A percentile compares a stretch with the other conserved stretches of the same genome.
Evolutionary conservation across 805 yeast genomes (phyloP).

Genomic region (Candida pini): DNA sequence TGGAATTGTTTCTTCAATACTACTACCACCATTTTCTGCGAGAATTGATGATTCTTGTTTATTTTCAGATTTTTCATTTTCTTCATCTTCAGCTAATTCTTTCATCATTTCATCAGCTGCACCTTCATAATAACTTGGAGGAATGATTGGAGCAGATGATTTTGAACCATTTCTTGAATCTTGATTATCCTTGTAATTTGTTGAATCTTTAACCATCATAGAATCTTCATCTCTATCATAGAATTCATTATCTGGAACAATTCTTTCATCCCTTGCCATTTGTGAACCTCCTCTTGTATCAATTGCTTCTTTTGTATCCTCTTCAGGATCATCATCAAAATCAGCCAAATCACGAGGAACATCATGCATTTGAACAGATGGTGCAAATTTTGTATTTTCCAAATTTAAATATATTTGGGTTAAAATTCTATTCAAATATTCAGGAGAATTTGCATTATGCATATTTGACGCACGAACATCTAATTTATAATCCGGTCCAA

Average conservation of each 20-base stretch:
- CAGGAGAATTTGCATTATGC: constrained; percentile 94
- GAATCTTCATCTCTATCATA: constrained; percentile 59
- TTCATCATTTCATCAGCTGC: constrained; percentile 27
- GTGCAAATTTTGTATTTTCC: constrained; percentile 90
- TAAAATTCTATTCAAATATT: constrained; percentile 79
- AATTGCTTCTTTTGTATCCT: constrained; percentile 70
- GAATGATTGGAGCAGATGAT: constrained; percentile 10
- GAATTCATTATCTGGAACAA: constrained; percentile 72
- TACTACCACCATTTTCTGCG: too few relatives aligned
- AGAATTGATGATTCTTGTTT: too few relatives aligned
- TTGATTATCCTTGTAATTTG: constrained; percentile 11
- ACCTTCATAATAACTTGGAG: constrained; percentile 20
- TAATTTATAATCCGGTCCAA: constrained; percentile 92
- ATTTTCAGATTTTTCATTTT: constrained; percentile 2
- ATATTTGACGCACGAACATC: constrained; percentile 94
- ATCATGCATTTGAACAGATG: constrained; percentile 90
- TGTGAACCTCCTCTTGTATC: constrained; percentile 92
- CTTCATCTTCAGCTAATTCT: constrained; percentile 18
- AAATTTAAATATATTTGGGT: constrained; percentile 71
- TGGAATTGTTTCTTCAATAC: too few relatives aligned
- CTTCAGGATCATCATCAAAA: constrained; percentile 71
- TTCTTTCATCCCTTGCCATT: constrained; percentile 68
- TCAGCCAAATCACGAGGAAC: constrained; percentile 90
- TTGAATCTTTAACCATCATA: constrained; percentile 18
- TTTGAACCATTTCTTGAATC: not conserved